phyloP scores from a whole-genome alignment of 2,329 filamentous ascomycete genomes.

The Corynespora cassiicola region DNA sequence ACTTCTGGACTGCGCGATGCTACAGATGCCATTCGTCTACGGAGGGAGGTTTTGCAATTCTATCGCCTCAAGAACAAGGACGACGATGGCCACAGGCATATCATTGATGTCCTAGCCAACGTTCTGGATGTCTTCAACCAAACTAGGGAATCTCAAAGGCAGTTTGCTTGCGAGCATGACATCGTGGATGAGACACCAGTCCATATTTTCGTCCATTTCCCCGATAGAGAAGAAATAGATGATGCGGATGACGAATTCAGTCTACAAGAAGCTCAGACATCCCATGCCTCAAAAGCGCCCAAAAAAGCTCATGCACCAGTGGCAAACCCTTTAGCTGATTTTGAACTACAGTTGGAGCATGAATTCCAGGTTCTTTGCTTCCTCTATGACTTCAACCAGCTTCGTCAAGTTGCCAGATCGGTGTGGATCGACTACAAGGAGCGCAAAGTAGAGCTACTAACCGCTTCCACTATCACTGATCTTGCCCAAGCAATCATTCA shows the following conservation, averaged over 20 bases:
- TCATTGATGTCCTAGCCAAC: constrained; percentile 6
- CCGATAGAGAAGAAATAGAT: neutral
- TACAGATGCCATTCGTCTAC: constrained; percentile 20
- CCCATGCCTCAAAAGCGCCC: too few relatives aligned
- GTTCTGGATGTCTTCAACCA: constrained; percentile 10
- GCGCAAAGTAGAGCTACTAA: constrained; percentile 10
- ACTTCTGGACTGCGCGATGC: constrained; percentile 18
- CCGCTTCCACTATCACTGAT: constrained; percentile 20
- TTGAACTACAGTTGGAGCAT: constrained; percentile 16
- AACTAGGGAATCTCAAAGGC: neutral
- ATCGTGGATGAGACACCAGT: neutral
- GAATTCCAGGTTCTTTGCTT: constrained; percentile 23
- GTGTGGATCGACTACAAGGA: constrained; percentile 17
- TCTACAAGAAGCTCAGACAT: too few relatives aligned
- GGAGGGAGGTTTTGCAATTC: constrained; percentile 21
- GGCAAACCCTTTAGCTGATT: constrained; percentile 9
- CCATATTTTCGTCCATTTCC: neutral
- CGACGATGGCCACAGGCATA: constrained; percentile 19
- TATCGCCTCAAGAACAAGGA: constrained; percentile 6
- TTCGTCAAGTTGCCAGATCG: constrained; percentile 15
- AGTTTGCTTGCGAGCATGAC: constrained; percentile 1
- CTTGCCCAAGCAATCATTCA: constrained; percentile 18
- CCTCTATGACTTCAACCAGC: constrained; percentile 17
- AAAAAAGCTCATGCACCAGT: too few relatives aligned
- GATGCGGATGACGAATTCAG: too few relatives aligned